Base-by-base conservation (phyloP, 768 basidiomycete genomes). In the Suillus subaureus region DNA sequence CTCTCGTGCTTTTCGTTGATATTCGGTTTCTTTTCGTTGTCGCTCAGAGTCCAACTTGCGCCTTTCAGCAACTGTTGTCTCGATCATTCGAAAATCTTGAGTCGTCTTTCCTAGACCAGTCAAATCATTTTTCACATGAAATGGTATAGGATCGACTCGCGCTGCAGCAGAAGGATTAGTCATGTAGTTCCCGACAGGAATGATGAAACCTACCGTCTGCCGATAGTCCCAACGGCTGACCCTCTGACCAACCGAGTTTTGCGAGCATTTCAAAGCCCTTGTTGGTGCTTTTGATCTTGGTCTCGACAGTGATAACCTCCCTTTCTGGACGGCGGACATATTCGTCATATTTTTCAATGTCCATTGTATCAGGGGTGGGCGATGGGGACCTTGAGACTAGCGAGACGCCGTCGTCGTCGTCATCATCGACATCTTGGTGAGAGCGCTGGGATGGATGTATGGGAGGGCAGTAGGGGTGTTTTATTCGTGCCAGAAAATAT, bases 211-310 rank as follows among this genome's bases (percentile, higher is more conserved):
- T 67, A 93, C 93, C 93, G 65, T 93, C 90, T 35, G 83, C 87
- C 61, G 91, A 90, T 18, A 91, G 70, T 6, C 93, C 93, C 1
- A 95, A 80, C 21, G 90, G 87, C 68, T 89, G 86, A 15, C 93
- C 93, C 72, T 92, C 91, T 0, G 83, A 78, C 93, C 93, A 94
- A 8, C 93, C 93, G 62, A 94, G 84, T 77, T 90, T 94, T 39
- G 88, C 84, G 2, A 95, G 85, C 81, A 95, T 84, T 9, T 85
- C 81, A 73, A 93, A 94, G 15, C 93, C 93, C 71, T 89, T 91
- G 77, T 95, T 95, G 43, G 86, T 84, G 49, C 85, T 82, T 73
- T 90, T 90, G 70, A 95, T 88, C 75, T 83, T 92, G 49, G 92
- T 94, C 61, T 94, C 89, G 63, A 94, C 86, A 9, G 93, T 94